Conservation (phyloP, 306 rosid genomes). For the Erythrophleum fordii region DNA sequence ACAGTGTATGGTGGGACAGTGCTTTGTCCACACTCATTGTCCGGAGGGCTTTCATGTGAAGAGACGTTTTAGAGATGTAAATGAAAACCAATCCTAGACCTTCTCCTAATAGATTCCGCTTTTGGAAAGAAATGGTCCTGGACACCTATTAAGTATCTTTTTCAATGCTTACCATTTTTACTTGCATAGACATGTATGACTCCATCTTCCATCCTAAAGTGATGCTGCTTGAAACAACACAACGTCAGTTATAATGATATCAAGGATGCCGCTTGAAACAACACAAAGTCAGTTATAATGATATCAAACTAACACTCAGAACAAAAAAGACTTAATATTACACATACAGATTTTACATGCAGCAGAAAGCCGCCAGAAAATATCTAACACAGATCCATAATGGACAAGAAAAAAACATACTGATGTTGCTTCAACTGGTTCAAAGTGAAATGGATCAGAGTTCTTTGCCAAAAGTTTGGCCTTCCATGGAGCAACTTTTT, state of each 20-base stretch:
- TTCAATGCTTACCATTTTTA: slow-evolving; percentile 59
- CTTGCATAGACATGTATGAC: slow-evolving; percentile 69
- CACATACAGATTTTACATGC: slow-evolving; percentile 23
- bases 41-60: not conserved
- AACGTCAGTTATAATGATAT: slow-evolving; percentile 29
- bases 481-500: slow-evolving; percentile 48
- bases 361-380: no score
- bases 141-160: not conserved
- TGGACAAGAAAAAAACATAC: slow-evolving; percentile 47
- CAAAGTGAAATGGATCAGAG: slow-evolving; percentile 54
- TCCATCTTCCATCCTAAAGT: slow-evolving; percentile 77
- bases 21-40: not conserved
- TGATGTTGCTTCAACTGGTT: slow-evolving; percentile 49
- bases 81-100: not conserved
- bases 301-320: slow-evolving; percentile 32
- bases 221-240: slow-evolving; percentile 59
- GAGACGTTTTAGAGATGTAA: not conserved
- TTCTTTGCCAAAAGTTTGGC: slow-evolving; percentile 41
- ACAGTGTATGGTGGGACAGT: not conserved
- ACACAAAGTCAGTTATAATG: slow-evolving; percentile 33
- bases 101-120: not conserved
- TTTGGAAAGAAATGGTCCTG: not conserved
- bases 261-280: slow-evolving; percentile 59
- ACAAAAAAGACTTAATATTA: slow-evolving; percentile 19
- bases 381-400: slow-evolving; percentile 23